These are phyloP conservation scores for Berberis vulgaris DNA, from an alignment of 164 flowering plant genomes.

Conservation along the genomic window DNA sequence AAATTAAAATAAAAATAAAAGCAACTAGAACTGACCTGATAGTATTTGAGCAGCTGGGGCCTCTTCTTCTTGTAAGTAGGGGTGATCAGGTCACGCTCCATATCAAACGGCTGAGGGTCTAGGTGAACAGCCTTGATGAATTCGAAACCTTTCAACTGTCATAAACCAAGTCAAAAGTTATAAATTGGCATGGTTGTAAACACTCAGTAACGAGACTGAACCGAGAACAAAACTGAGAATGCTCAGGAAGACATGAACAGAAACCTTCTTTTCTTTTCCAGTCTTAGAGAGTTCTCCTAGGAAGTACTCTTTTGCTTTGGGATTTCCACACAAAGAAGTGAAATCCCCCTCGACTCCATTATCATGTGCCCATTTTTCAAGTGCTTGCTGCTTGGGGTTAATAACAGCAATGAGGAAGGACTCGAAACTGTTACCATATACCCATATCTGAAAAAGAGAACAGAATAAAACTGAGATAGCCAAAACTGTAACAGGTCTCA, in stretches of 20 bases:
- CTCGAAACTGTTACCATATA: slow-evolving; percentile 90
- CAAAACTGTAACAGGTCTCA: not conserved
- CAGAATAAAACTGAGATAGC: not conserved
- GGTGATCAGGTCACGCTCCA: slow-evolving; percentile 89
- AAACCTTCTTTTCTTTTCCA: slow-evolving; percentile 86
- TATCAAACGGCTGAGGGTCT: slow-evolving; percentile 83
- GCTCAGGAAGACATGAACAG: not conserved
- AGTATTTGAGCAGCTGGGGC: slow-evolving; percentile 83
- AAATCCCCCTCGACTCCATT: slow-evolving; percentile 59
- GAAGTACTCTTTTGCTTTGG: slow-evolving; percentile 63
- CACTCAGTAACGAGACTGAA: not conserved
- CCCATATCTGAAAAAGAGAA: slow-evolving; percentile 58
- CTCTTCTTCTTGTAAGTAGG: slow-evolving; percentile 97
- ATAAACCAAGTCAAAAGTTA: slow-evolving; percentile 3
- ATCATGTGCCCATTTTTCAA: slow-evolving; percentile 58
- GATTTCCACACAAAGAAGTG: slow-evolving; percentile 54
- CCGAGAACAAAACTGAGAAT: not conserved
- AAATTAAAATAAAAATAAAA: not conserved
- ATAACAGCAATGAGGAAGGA: slow-evolving; percentile 85
- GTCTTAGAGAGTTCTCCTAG: slow-evolving; percentile 66
- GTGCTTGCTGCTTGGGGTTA: slow-evolving; percentile 63
- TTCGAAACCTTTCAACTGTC: slow-evolving; percentile 95
- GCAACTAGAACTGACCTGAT: slow-evolving; percentile 39
- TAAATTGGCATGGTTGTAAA: slow-evolving; percentile 1
- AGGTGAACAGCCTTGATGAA: slow-evolving; percentile 74